These are phyloP conservation scores for Stereum hirsutum DNA, from an alignment of 1,284 basidiomycete genomes.

Conservation along the genomic window DNA sequence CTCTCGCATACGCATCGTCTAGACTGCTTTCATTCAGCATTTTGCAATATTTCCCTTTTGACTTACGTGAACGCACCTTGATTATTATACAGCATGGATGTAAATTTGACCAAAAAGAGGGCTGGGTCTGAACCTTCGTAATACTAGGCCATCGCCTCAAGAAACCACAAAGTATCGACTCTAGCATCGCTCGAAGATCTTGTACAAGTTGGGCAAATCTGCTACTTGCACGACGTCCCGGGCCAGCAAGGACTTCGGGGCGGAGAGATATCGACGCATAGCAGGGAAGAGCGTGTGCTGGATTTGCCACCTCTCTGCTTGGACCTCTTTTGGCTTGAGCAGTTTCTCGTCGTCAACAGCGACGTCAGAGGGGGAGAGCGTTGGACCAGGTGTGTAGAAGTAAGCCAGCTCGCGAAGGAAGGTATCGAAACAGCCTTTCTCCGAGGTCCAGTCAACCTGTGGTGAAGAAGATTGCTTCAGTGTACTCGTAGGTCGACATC, in stretches of 20 bases:
- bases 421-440: slow-evolving; percentile 78
- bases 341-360: neutral
- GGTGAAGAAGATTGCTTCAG: slow-evolving; percentile 12
- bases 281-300: slow-evolving; percentile 84
- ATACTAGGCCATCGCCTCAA: no score
- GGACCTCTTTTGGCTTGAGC: slow-evolving; percentile 20
- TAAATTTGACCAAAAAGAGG: no score
- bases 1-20: no score
- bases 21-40: no score
- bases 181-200: slow-evolving; percentile 89
- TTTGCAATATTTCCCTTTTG: no score
- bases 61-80: no score
- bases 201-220: slow-evolving; percentile 80
- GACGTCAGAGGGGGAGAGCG: slow-evolving; percentile 18
- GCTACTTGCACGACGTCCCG: slow-evolving; percentile 81
- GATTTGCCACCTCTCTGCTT: slow-evolving; percentile 66
- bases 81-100: no score
- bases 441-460: slow-evolving; percentile 83
- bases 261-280: slow-evolving; percentile 63
- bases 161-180: no score
- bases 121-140: no score
- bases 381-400: slow-evolving; percentile 66
- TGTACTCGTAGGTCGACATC: neutral
- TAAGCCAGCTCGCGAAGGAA: slow-evolving; percentile 87
- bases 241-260: slow-evolving; percentile 65